phyloP scores from a whole-genome alignment of 192 early-diverging fungal genomes.

The Gamsiella multidivaricata region DNA sequence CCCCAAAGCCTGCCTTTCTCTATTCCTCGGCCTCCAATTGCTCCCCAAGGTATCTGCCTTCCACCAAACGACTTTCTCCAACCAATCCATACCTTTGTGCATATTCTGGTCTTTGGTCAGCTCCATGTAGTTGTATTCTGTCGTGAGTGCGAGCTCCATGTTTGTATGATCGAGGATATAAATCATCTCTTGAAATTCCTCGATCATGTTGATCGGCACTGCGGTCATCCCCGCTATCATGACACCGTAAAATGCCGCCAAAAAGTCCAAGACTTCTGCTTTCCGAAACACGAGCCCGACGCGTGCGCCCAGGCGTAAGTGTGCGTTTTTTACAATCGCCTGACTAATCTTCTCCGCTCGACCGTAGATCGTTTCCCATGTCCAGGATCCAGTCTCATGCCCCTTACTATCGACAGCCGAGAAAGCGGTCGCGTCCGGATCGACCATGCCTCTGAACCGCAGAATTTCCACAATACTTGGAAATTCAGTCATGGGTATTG shows the following conservation, averaged over 20 bases:
- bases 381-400: conserved; percentile 67
- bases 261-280: conserved; percentile 78
- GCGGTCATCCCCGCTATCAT: conserved; percentile 82
- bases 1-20: conserved; percentile 36
- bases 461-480: conserved; percentile 6
- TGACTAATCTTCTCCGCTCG: conserved; percentile 74
- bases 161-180: conserved; percentile 73
- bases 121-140: conserved; percentile 74
- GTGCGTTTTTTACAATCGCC: conserved; percentile 64
- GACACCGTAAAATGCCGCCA: conserved; percentile 81
- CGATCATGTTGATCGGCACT: conserved; percentile 82
- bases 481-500: neutral
- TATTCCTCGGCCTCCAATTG: conserved; percentile 42
- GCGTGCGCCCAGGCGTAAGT: conserved; percentile 66
- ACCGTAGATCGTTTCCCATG: conserved; percentile 74
- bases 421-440: conserved; percentile 45
- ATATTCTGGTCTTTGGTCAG: conserved; percentile 71
- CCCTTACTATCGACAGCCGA: conserved; percentile 66
- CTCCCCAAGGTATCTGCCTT: conserved; percentile 78
- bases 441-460: neutral
- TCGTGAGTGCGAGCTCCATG: conserved; percentile 75
- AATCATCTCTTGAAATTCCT: conserved; percentile 78
- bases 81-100: conserved; percentile 60
- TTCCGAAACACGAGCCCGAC: conserved; percentile 83
- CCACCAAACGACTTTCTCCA: conserved; percentile 76